Evolutionary conservation across 1,139 yeast genomes (phyloP).

Genomic region (Spathaspora sp.): DNA sequence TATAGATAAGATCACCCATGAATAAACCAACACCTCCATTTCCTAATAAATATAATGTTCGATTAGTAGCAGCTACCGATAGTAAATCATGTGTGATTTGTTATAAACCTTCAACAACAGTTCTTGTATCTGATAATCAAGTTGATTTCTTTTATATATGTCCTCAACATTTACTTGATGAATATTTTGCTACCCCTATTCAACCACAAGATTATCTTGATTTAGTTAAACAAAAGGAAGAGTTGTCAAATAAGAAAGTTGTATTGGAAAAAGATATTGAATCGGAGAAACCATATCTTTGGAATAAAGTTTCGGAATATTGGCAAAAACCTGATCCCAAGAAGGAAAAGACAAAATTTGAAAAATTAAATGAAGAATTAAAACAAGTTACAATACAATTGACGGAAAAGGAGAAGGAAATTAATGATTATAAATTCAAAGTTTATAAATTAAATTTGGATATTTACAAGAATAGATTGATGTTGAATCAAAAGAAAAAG

Average conservation of each 20-base stretch:
- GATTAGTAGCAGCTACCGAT: slow-evolving; percentile 58
- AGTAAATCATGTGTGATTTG: slow-evolving; percentile 65
- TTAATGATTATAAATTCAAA: slow-evolving; percentile 38
- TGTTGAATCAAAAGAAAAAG: slow-evolving; percentile 13
- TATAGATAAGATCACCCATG: slow-evolving; percentile 2
- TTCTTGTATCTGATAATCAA: slow-evolving; percentile 51
- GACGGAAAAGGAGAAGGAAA: slow-evolving; percentile 19
- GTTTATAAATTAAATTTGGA: slow-evolving; percentile 50
- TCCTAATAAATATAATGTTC: slow-evolving; percentile 50
- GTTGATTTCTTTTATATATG: slow-evolving; percentile 73
- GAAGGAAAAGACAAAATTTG: slow-evolving; percentile 10
- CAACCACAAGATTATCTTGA: slow-evolving; percentile 47
- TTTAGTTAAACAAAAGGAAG: slow-evolving; percentile 37
- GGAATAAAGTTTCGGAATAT: slow-evolving; percentile 27
- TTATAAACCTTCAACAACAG: slow-evolving; percentile 62
- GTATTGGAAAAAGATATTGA: slow-evolving; percentile 27
- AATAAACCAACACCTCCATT: slow-evolving; percentile 33
- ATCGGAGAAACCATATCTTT: slow-evolving; percentile 31
- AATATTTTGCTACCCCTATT: slow-evolving; percentile 58
- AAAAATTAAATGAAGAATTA: slow-evolving; percentile 17
- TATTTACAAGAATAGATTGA: slow-evolving; percentile 54
- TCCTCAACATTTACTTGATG: slow-evolving; percentile 59
- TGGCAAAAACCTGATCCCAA: slow-evolving; percentile 18
- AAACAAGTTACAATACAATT: slow-evolving; percentile 25
- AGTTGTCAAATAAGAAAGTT: slow-evolving; percentile 41